Conservation (phyloP, 208 protist species). For the Leptomonas pyrrhocoris region DNA sequence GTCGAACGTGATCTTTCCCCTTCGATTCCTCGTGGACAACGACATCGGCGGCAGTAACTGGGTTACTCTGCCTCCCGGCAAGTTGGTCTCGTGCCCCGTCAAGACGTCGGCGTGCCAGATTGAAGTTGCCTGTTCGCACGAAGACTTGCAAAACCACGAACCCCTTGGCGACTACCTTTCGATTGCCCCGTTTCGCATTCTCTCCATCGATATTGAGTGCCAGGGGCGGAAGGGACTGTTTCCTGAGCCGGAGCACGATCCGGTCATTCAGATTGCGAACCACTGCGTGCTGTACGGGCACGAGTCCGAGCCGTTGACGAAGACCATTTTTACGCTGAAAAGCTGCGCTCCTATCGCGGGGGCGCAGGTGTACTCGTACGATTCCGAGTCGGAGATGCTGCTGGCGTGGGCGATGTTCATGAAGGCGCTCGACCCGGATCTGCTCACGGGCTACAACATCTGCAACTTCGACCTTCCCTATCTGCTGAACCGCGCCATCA, state of each 20-base stretch:
- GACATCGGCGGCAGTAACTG: conserved; percentile 96
- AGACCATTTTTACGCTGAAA: conserved; percentile 94
- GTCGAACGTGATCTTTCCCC: conserved; percentile 97
- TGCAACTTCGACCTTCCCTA: conserved; percentile 99
- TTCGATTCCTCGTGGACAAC: conserved; percentile 99
- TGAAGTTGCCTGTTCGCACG: conserved; percentile 91
- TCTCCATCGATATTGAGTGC: conserved; percentile 99
- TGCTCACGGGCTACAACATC: conserved; percentile 99
- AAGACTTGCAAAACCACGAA: conserved; percentile 86
- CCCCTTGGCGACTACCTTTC: conserved; percentile 91
- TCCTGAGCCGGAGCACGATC: conserved; percentile 98
- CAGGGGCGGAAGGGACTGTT: conserved; percentile 97
- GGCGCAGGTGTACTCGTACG: conserved; percentile 93
- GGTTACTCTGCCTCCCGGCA: conserved; percentile 86
- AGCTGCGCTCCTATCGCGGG: conserved; percentile 96
- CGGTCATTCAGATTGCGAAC: conserved; percentile 99
- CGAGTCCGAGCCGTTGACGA: conserved; percentile 64
- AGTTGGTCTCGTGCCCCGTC: conserved; percentile 41
- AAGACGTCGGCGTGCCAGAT: conserved; percentile 90
- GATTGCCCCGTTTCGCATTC: conserved; percentile 98
- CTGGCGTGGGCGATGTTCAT: conserved; percentile 89
- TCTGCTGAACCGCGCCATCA: conserved; percentile 94
- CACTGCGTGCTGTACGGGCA: conserved; percentile 93
- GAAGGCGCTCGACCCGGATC: conserved; percentile 91
- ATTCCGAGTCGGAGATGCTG: conserved; percentile 95